Evolutionary conservation across 768 basidiomycete genomes (phyloP).

Genomic region (Mrakia blollopis): DNA sequence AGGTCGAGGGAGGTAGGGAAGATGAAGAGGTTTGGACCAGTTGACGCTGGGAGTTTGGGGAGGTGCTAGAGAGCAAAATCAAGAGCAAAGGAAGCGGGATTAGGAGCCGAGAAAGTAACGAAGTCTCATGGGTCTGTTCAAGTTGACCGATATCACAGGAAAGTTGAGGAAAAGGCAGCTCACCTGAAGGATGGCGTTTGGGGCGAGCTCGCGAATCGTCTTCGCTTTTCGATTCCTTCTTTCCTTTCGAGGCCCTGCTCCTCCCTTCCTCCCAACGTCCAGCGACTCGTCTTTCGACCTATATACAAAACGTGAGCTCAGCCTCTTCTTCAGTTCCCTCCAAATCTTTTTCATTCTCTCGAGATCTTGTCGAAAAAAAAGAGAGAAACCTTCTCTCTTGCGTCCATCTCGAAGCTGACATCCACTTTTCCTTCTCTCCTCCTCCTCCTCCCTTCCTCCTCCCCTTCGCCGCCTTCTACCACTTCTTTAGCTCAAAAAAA

Average conservation of each 20-base stretch:
- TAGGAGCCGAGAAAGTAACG: not conserved
- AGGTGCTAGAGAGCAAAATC: not conserved
- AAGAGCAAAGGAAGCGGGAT: not conserved
- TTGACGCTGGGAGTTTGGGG: not conserved
- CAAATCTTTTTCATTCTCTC: not conserved
- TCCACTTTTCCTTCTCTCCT: conserved; percentile 15
- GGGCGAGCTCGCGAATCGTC: conserved; percentile 35
- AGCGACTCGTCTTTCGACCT: not conserved
- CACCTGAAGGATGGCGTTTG: conserved; percentile 1
- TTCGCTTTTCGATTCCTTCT: conserved; percentile 35
- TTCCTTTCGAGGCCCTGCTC: conserved; percentile 21
- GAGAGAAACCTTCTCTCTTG: not conserved
- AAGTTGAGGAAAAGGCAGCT: conserved; percentile 15
- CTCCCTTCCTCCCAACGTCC: not conserved
- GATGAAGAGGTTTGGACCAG: not conserved
- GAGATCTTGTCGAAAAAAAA: not conserved
- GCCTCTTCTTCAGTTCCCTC: not conserved
- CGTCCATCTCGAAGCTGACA: not conserved
- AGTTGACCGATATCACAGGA: conserved; percentile 19
- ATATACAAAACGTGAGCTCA: not conserved
- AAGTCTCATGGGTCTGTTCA: too few relatives aligned
- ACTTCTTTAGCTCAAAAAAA: conserved; percentile 10
- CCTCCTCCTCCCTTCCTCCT: not conserved
- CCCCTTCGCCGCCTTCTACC: conserved; percentile 13
- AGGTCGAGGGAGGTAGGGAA: too few relatives aligned